Evolutionary conservation across 108 stramenopile genomes (phyloP).

Genomic region (Asterionellopsis glacialis): DNA sequence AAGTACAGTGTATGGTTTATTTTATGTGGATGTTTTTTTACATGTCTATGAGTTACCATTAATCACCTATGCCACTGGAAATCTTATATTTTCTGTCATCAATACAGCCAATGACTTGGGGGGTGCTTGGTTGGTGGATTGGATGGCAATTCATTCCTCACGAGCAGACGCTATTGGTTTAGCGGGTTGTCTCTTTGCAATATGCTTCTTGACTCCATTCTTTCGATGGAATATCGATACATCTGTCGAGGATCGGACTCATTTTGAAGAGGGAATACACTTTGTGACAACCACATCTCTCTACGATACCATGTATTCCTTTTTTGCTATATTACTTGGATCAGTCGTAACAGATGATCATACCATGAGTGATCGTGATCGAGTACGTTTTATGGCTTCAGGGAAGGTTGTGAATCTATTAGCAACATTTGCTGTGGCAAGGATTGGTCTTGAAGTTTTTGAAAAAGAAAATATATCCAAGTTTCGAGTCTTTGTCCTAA

Average conservation of each 20-base stretch:
- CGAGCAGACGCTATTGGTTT: conserved; percentile 36
- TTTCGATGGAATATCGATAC: conserved; percentile 18
- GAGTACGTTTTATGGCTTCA: conserved; percentile 36
- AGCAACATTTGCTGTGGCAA: conserved; percentile 27
- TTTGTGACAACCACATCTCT: conserved; percentile 33
- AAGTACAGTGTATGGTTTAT: conserved; percentile 28
- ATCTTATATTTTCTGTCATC: conserved; percentile 27
- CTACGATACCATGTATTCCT: conserved; percentile 41
- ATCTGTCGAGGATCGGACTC: conserved; percentile 16
- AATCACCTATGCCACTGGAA: conserved; percentile 28
- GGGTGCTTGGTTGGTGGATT: conserved; percentile 35
- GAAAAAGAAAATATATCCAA: conserved; percentile 23
- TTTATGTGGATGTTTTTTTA: conserved; percentile 45
- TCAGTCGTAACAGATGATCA: conserved; percentile 43
- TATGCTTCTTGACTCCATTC: conserved; percentile 37
- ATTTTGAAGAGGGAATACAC: conserved; percentile 36
- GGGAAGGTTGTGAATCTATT: conserved; percentile 33
- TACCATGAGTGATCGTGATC: conserved; percentile 33
- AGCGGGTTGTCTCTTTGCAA: conserved; percentile 24
- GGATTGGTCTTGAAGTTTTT: conserved; percentile 32
- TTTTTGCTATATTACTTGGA: conserved; percentile 30
- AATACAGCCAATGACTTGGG: conserved; percentile 30
- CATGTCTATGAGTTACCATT: conserved; percentile 34
- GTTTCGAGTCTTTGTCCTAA: conserved; percentile 28
- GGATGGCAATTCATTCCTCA: conserved; percentile 14